A percentile compares a stretch with the other conserved stretches of the same genome.
Evolutionary conservation across 768 basidiomycete species (phyloP).

Genomic region (Lactifluus echinatus): DNA sequence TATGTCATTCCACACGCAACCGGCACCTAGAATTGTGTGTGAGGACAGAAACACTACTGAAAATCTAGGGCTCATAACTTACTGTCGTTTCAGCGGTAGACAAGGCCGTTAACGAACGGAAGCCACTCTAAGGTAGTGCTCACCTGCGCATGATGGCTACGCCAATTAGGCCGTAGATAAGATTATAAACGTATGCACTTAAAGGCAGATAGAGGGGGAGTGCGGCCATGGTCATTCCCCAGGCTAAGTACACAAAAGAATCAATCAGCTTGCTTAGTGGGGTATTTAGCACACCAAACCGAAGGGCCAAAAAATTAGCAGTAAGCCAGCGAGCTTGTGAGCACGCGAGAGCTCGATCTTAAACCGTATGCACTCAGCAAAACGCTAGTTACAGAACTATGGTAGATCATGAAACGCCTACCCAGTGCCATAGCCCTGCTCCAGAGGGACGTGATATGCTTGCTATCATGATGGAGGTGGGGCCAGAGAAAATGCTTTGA

Average conservation of each 20-base stretch:
- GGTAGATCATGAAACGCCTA: neutral
- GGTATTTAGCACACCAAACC: conserved; percentile 1
- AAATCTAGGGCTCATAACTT: neutral
- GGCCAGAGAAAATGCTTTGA: no score
- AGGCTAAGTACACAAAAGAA: conserved; percentile 10
- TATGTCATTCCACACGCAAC: conserved; percentile 17
- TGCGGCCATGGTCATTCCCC: conserved; percentile 21
- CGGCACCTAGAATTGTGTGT: neutral
- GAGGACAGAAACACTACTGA: neutral
- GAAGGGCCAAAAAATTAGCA: conserved; percentile 22
- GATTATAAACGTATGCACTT: neutral
- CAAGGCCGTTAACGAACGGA: neutral
- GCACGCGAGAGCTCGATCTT: conserved; percentile 21
- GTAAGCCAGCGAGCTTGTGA: conserved; percentile 21
- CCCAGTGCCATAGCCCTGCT: conserved; percentile 2
- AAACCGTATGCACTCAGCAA: neutral
- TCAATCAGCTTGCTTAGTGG: neutral
- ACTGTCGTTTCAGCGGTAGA: neutral
- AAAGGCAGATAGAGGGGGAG: conserved; percentile 14
- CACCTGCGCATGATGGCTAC: conserved; percentile 1
- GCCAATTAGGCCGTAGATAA: conserved; percentile 1
- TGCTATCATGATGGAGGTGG: neutral
- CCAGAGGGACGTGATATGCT: neutral
- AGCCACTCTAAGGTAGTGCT: neutral
- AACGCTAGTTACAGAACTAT: neutral